Base-by-base conservation (phyloP, 139 green algal species). In the Chlorella sp. region DNA sequence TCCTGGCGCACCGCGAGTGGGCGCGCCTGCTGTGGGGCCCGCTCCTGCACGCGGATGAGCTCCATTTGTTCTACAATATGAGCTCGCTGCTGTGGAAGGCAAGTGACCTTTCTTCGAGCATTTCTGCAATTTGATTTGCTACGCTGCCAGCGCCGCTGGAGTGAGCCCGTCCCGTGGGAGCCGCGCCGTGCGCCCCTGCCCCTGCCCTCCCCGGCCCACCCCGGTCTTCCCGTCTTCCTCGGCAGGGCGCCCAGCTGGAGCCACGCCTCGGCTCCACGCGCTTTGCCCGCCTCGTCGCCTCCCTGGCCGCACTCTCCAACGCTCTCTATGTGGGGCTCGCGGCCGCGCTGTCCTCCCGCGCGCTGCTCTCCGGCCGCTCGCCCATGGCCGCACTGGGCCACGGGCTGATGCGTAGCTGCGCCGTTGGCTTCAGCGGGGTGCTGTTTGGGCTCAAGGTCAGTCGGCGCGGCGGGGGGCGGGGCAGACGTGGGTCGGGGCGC, bases 21-120 rank as follows among this genome's bases (percentile, higher is more conserved):
- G 43, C 21, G 0, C 79, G 91, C 21, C 70, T 96, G 48, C 23
- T 95, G 1, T 90, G 86, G 82, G 71, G 71, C 0, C 82, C 83
- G 0, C 79, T 93, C 17, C 82, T 95, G n/a, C 91, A 96, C 70
- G 79, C 76, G 23, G 86, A 91, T 67, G 81, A 88, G 50, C 69
- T 76, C 43, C 91, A 96, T 73, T 63, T 96, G 1, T 90, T 82
- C 67, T 95, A 93, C 79, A 96, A 96, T 81, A 92, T 94, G 86
- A 75, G 55, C 1, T 92, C 84, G 1, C 55, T 96, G 5, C 61
- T 96, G 15, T 93, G 84, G 78, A 95, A 95, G 88, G 87, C 86
- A 41, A 40, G 71, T 11, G 6, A 31, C 21, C 56, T 17, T 64
- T 17, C 27, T 35, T 33, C 19, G 56, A 64, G 56, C 27, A 21